These are phyloP conservation scores for Helicostylum pulchrum DNA, from an alignment of 192 early-diverging fungal species.

Conservation along the genomic window DNA sequence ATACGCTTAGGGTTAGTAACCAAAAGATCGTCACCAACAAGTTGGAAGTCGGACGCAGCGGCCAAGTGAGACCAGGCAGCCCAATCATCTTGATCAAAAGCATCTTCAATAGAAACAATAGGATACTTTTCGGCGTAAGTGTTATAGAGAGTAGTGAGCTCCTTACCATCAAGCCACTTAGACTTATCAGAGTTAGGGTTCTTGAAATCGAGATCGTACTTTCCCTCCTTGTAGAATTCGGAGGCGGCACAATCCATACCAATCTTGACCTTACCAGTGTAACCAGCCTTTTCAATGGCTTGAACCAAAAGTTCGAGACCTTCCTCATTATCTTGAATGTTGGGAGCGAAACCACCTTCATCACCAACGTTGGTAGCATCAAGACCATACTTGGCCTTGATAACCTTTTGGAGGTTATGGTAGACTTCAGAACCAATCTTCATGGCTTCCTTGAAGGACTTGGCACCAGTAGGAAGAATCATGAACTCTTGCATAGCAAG, in stretches of 20 bases:
- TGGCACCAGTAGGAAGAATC: conserved; percentile 96
- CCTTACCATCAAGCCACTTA: conserved; percentile 67
- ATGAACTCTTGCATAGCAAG: conserved; percentile 99
- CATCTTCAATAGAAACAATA: conserved; percentile 96
- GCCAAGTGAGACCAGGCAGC: conserved; percentile 81
- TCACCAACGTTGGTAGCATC: conserved; percentile 99
- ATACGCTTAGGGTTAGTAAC: conserved; percentile 98
- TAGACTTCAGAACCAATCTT: conserved; percentile 97
- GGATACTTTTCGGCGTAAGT: conserved; percentile 82
- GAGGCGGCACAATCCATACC: conserved; percentile 98
- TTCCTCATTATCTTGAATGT: conserved; percentile 96
- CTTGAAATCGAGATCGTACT: conserved; percentile 99
- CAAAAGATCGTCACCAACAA: conserved; percentile 91
- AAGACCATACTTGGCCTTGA: conserved; percentile 98
- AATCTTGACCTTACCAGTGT: conserved; percentile 95
- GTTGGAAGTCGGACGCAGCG: conserved; percentile 31
- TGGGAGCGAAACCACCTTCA: conserved; percentile 99
- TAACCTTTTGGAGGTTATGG: conserved; percentile 93
- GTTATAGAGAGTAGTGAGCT: conserved; percentile 84
- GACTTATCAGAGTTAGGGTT: conserved; percentile 77
- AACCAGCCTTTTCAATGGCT: conserved; percentile 93
- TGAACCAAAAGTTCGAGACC: conserved; percentile 88
- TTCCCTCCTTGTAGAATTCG: conserved; percentile 96
- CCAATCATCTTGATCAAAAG: conserved; percentile 99
- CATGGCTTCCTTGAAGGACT: conserved; percentile 94